Percentiles rank a stretch among this genome's conserved stretches.
phyloP scores from a whole-genome alignment of 2,329 filamentous ascomycete species.

The Verruconis gallopava region DNA sequence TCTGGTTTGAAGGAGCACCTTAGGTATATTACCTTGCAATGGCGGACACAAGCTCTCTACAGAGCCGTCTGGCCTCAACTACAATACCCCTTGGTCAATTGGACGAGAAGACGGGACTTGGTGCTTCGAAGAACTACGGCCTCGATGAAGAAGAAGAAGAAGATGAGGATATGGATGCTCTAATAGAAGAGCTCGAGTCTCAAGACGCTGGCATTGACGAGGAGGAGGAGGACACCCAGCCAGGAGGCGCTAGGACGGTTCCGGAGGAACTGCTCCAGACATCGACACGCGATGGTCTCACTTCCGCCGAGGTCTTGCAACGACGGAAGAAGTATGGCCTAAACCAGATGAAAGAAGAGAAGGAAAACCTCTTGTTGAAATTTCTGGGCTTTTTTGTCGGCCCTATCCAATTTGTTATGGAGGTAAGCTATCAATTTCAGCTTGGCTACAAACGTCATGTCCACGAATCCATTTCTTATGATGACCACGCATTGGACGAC shows the following conservation, averaged over 20 bases:
- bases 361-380: slow-evolving; percentile 72
- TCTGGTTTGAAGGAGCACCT: background rate
- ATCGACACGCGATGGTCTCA: slow-evolving; percentile 50
- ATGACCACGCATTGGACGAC: too few species aligned
- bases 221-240: slow-evolving; percentile 44
- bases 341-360: slow-evolving; percentile 87
- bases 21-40: background rate
- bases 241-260: slow-evolving; percentile 45
- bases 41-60: slow-evolving; percentile 11
- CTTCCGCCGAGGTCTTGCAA: slow-evolving; percentile 51
- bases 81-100: slow-evolving; percentile 17
- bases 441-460: background rate
- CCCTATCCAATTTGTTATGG: slow-evolving; percentile 90
- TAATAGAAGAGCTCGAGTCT: slow-evolving; percentile 79
- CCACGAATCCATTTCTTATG: background rate
- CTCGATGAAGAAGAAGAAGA: slow-evolving; percentile 7
- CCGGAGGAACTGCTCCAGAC: slow-evolving; percentile 70
- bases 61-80: slow-evolving; percentile 18
- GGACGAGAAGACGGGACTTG: slow-evolving; percentile 20
- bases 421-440: slow-evolving; percentile 39
- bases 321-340: slow-evolving; percentile 62
- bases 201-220: slow-evolving; percentile 57
- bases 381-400: slow-evolving; percentile 74
- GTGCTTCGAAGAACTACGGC: slow-evolving; percentile 12
- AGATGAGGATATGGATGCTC: slow-evolving; percentile 63